Percentiles rank a stretch among this genome's conserved stretches.
phyloP scores from a whole-genome alignment of 768 basidiomycete species.

The Cyclocybe cylindracea region DNA sequence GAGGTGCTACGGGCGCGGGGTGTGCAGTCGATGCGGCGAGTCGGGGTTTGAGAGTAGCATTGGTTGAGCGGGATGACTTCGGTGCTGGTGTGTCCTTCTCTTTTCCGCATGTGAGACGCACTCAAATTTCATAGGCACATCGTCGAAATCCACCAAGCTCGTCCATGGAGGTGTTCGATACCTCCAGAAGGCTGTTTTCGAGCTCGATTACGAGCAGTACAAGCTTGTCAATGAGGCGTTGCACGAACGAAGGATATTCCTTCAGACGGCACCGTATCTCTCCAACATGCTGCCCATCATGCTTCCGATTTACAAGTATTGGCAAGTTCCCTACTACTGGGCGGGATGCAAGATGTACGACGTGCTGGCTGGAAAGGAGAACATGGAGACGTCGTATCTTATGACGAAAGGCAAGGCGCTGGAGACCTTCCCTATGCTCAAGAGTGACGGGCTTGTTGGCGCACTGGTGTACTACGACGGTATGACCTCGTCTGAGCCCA shows the following conservation, averaged over 20 bases:
- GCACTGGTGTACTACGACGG: constrained; percentile 98
- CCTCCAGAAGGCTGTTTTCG: constrained; percentile 94
- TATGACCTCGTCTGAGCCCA: constrained; percentile 41
- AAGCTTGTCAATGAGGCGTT: constrained; percentile 96
- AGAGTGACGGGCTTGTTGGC: constrained; percentile 87
- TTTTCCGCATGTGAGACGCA: background rate
- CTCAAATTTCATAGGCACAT: constrained; percentile 63
- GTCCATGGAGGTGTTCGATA: constrained; percentile 98
- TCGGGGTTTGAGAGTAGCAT: constrained; percentile 86
- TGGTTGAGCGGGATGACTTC: constrained; percentile 94
- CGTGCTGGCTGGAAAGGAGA: constrained; percentile 90
- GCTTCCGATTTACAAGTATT: constrained; percentile 97
- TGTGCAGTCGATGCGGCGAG: constrained; percentile 95
- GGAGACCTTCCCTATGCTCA: constrained; percentile 96
- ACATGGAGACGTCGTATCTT: constrained; percentile 94
- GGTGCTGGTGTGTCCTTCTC: constrained; percentile 61
- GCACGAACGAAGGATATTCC: constrained; percentile 89
- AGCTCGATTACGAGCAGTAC: constrained; percentile 95
- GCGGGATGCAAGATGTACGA: constrained; percentile 97
- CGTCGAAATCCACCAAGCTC: constrained; percentile 96
- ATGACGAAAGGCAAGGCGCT: constrained; percentile 94
- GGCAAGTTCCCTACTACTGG: constrained; percentile 97
- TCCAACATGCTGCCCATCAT: constrained; percentile 95
- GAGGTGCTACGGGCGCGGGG: constrained; percentile 95
- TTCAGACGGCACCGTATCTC: constrained; percentile 95